These are phyloP conservation scores for Annulohypoxylon nitens DNA, from an alignment of 495 filamentous ascomycete species.

Conservation along the genomic window DNA sequence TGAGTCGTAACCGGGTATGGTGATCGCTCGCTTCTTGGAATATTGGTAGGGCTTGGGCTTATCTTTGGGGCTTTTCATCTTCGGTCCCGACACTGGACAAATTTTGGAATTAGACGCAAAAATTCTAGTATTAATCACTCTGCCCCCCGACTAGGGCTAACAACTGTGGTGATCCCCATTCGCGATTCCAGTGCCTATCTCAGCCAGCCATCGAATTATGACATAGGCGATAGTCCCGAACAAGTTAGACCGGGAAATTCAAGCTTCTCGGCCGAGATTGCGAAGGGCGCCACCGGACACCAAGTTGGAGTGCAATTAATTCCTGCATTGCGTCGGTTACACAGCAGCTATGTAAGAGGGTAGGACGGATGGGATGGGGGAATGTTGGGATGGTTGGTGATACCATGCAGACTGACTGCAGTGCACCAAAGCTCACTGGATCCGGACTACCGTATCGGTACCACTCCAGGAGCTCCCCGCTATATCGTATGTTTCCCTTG, in stretches of 20 bases:
- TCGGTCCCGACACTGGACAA: not conserved
- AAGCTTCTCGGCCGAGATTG: constrained; percentile 13
- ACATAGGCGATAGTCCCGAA: not conserved
- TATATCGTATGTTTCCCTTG: constrained; percentile 8
- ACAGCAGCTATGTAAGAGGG: not conserved
- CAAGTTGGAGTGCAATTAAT: not conserved
- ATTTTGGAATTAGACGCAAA: constrained; percentile 6
- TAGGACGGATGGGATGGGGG: too few relatives aligned
- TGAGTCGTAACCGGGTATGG: not conserved
- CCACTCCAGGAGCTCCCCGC: constrained; percentile 6
- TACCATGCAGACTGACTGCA: not conserved
- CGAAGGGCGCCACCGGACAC: not conserved
- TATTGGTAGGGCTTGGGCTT: not conserved
- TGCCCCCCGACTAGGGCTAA: not conserved
- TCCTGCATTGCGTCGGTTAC: not conserved
- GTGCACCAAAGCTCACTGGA: not conserved
- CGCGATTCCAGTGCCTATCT: not conserved
- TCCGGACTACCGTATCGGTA: not conserved
- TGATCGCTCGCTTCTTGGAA: constrained; percentile 8
- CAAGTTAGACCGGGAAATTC: not conserved
- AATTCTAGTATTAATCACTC: constrained; percentile 2
- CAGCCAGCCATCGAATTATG: not conserved
- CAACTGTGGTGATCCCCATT: not conserved
- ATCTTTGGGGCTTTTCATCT: not conserved
- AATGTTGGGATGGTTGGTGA: not conserved